These are phyloP conservation scores for Pseudocercospora fijiensis DNA, from an alignment of 2,329 filamentous ascomycete species.

Conservation along the genomic window DNA sequence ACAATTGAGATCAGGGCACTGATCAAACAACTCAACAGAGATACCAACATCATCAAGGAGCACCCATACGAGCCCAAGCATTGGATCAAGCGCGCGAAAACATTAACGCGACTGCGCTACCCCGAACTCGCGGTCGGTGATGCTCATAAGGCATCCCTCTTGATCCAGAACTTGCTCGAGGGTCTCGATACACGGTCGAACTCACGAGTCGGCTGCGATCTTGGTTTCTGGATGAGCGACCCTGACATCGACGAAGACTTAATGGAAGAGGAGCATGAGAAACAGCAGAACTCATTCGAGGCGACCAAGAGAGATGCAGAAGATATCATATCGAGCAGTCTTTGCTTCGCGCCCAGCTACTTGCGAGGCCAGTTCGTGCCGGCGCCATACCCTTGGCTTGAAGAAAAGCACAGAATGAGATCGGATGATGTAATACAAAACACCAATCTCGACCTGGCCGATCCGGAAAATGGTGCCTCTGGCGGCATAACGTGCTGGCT, in stretches of 20 bases:
- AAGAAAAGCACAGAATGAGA: conserved; percentile 15
- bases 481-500: conserved; percentile 18
- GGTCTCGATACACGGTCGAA: conserved; percentile 12
- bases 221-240: conserved; percentile 35
- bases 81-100: conserved; percentile 29
- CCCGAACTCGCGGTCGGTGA: conserved; percentile 37
- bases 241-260: conserved; percentile 13
- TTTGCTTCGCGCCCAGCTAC: conserved; percentile 18
- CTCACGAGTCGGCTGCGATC: conserved; percentile 26
- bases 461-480: not conserved
- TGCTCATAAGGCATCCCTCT: conserved; percentile 27
- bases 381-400: conserved; percentile 34
- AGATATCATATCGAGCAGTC: conserved; percentile 16
- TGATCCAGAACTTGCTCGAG: conserved; percentile 21
- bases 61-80: conserved; percentile 32
- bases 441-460: conserved; percentile 24
- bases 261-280: conserved; percentile 14
- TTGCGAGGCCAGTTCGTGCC: conserved; percentile 25
- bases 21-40: conserved; percentile 7
- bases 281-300: conserved; percentile 11
- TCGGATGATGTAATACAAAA: conserved; percentile 14
- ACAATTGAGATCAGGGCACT: conserved; percentile 7
- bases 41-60: conserved; percentile 21
- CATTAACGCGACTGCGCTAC: conserved; percentile 24
- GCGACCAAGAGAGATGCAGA: conserved; percentile 19